A percentile compares a stretch with the other conserved stretches of the same genome.
These are phyloP conservation scores for Phytophthora fragariae DNA, from an alignment of 352 stramenopile genomes.

Conservation along the genomic window DNA sequence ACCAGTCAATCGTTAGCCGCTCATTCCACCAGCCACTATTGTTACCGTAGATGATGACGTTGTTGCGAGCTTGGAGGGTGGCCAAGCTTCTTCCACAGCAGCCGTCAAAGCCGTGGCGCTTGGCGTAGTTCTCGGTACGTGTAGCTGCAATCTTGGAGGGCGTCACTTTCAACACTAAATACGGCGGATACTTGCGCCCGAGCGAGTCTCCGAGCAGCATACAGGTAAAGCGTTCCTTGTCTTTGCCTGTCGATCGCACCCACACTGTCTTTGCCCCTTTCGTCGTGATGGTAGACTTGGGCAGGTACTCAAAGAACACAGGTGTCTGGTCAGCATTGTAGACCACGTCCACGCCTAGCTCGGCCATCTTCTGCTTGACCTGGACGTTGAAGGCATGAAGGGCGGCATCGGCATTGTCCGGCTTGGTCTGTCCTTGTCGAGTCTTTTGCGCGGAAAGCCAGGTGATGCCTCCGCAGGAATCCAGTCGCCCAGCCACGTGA, in stretches of 20 bases:
- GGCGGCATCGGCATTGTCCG: constrained; percentile 7
- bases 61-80: not conserved
- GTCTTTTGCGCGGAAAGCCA: not conserved
- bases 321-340: constrained; percentile 32
- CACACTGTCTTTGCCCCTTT: constrained; percentile 14
- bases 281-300: constrained; percentile 4
- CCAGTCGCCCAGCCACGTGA: no score
- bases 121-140: not conserved
- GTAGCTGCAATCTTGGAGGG: not conserved
- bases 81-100: not conserved
- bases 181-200: not conserved
- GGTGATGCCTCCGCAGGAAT: no score
- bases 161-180: not conserved
- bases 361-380: not conserved
- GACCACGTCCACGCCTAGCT: constrained; percentile 4
- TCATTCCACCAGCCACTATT: constrained; percentile 3
- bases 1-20: not conserved
- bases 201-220: constrained; percentile 18
- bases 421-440: not conserved
- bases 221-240: constrained; percentile 22
- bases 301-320: constrained; percentile 26
- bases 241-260: constrained; percentile 4
- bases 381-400: not conserved
- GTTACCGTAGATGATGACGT: constrained; percentile 13
- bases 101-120: not conserved